A percentile compares a stretch with the other conserved stretches of the same genome.
These are phyloP conservation scores for Solanum phureja DNA, from an alignment of 257 asterid species.

Conservation along the genomic window DNA sequence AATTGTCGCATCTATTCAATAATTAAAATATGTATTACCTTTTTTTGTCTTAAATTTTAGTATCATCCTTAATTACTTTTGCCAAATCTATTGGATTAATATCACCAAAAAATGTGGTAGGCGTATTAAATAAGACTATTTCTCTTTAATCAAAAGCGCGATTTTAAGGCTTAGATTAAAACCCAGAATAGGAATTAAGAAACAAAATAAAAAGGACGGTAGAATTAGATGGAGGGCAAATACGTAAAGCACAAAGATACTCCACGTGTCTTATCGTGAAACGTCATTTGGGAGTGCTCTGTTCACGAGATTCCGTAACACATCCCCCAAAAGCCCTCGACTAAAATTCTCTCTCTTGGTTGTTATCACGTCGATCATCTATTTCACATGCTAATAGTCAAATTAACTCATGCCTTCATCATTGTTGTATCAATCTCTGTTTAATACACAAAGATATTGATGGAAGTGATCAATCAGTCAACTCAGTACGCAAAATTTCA, in stretches of 20 bases:
- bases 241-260: background rate
- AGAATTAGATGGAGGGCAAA: background rate
- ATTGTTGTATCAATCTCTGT: background rate
- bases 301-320: slow-evolving; percentile 16
- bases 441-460: background rate
- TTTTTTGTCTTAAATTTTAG: too few relatives aligned
- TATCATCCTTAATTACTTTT: too few relatives aligned
- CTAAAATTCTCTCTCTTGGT: background rate
- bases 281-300: background rate
- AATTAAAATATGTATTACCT: too few relatives aligned
- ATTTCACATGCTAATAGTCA: background rate
- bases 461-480: slow-evolving; percentile 18
- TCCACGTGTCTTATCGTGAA: background rate
- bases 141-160: background rate
- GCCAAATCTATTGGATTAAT: background rate
- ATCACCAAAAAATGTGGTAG: background rate
- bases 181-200: too few relatives aligned
- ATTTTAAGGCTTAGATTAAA: too few relatives aligned
- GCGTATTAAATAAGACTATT: too few relatives aligned
- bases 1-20: too few relatives aligned
- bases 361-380: background rate
- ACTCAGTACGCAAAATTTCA: slow-evolving; percentile 4
- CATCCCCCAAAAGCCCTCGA: background rate
- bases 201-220: background rate
- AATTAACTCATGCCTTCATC: background rate